phyloP scores from a whole-genome alignment of 208 protist species.

The Paratrypanosoma confusum region DNA sequence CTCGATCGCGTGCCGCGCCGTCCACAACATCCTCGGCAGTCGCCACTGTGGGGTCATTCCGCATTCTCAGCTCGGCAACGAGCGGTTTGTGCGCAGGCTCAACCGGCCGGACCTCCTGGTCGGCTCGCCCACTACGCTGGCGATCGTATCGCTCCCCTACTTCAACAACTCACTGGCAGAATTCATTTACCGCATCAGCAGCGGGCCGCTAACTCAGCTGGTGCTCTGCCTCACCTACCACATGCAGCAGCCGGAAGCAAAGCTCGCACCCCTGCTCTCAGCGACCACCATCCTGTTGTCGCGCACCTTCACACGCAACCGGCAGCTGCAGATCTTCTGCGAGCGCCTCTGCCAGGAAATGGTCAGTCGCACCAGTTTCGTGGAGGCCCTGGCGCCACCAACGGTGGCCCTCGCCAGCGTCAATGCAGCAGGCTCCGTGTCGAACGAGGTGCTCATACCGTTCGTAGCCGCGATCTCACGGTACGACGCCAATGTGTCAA shows the following conservation, averaged over 20 bases:
- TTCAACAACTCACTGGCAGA: conserved; percentile 26
- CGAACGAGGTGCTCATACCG: conserved; percentile 67
- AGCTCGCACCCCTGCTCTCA: conserved; percentile 46
- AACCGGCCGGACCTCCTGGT: conserved; percentile 21
- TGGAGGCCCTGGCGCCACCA: conserved; percentile 47
- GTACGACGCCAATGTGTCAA: conserved; percentile 51
- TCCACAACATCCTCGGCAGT: conserved; percentile 32
- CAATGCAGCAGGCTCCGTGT: conserved; percentile 12
- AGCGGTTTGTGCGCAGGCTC: conserved; percentile 4
- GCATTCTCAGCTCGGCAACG: neutral
- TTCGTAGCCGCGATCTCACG: conserved; percentile 69
- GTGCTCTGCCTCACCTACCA: conserved; percentile 47
- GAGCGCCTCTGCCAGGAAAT: conserved; percentile 49
- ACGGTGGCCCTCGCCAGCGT: conserved; percentile 32
- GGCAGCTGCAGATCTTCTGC: conserved; percentile 46
- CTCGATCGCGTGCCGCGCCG: conserved; percentile 18
- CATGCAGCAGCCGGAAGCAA: conserved; percentile 22
- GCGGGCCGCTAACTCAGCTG: conserved; percentile 29
- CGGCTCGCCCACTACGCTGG: conserved; percentile 47
- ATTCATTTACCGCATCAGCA: conserved; percentile 14
- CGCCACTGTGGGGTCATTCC: conserved; percentile 35
- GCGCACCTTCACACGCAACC: conserved; percentile 31
- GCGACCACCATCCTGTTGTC: conserved; percentile 52
- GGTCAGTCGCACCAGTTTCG: conserved; percentile 40
- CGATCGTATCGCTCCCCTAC: conserved; percentile 41